These are phyloP conservation scores for Pseudoperonospora humuli DNA, from an alignment of 352 stramenopile genomes.

Conservation along the genomic window DNA sequence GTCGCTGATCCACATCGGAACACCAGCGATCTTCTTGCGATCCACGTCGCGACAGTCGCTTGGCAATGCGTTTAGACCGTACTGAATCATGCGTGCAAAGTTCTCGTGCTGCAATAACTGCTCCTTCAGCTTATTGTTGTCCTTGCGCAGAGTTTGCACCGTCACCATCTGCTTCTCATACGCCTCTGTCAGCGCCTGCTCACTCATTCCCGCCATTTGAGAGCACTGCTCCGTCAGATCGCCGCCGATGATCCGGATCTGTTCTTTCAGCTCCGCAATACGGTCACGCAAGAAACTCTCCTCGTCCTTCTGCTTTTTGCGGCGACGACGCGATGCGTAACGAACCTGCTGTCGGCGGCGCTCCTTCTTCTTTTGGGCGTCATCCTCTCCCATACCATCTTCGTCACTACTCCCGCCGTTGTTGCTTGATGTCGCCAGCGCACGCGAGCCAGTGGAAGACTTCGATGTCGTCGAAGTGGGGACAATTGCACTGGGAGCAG, in stretches of 20 bases:
- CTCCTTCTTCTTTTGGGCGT: conserved; percentile 74
- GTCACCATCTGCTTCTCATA: conserved; percentile 81
- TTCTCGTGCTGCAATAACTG: conserved; percentile 78
- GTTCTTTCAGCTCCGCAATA: conserved; percentile 78
- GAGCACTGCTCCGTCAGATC: conserved; percentile 71
- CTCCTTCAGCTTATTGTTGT: conserved; percentile 83
- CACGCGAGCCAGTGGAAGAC: conserved; percentile 31
- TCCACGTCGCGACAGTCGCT: conserved; percentile 72
- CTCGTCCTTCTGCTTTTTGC: conserved; percentile 82
- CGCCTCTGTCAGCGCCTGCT: conserved; percentile 66
- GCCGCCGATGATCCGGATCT: conserved; percentile 76
- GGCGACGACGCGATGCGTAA: conserved; percentile 66
- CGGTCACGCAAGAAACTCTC: conserved; percentile 71
- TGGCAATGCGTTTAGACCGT: conserved; percentile 66
- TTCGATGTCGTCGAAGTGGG: conserved; percentile 20
- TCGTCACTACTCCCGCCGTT: conserved; percentile 52
- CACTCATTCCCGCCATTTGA: conserved; percentile 75
- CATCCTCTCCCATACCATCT: conserved; percentile 42
- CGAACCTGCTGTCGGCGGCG: conserved; percentile 67
- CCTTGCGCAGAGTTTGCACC: conserved; percentile 67
- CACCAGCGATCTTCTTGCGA: conserved; percentile 64
- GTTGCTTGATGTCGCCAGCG: conserved; percentile 38
- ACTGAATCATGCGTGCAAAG: conserved; percentile 81
- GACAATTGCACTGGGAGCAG: conserved; percentile 32
- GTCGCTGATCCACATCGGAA: conserved; percentile 74